Base-by-base conservation (phyloP, 768 basidiomycete genomes). In the Tricholoma matsutake region DNA sequence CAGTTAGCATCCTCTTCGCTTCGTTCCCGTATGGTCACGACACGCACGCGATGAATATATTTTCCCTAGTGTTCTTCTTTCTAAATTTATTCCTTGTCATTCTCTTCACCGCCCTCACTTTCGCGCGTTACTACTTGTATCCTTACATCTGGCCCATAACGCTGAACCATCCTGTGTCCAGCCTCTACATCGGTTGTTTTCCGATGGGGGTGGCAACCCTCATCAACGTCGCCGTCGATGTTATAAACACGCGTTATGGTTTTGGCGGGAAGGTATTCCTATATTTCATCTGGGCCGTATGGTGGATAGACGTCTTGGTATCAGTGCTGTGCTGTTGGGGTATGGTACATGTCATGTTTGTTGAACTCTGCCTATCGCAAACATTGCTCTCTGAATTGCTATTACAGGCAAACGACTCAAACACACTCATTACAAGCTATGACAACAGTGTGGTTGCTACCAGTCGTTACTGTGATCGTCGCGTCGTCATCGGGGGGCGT, bases 401-500 rank as follows among this genome's bases (percentile, higher is more conserved):
- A 37, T 18, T n/a, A 14, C 59, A 81, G 80, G 89, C 83, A 85
- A 71, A 83, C 72, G 70, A 78, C 39, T 66, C 81, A 92, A 18
- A 74, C 76, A 6, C 86, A 91, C 67, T 72, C 83, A 0, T 66
- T 86, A 5, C 75, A 81, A 45, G 68, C 74, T 1, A 82, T 91
- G 81, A 85, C 85, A 0, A 73, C 86, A 22, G 70, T 79, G 20
- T 92, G 91, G 90, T 76, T 92, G 7, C 84, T 93, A 31, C 92
- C 92, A 0, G 82, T 91, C 10, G 87, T 93, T 3, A 84, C 91
- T 0, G 79, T 88, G 14, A 81, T 89, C 47, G 91, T 93, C 68
- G 84, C 83, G 1, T 79, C 88, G 0, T 87, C 91, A 1, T 77
- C 85, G 0, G 91, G 91, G 1, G 87, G 81, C 0, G 71, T 86